Evolutionary conservation across 257 asterid genomes (phyloP).

Genomic region (Apocynum venetum): DNA sequence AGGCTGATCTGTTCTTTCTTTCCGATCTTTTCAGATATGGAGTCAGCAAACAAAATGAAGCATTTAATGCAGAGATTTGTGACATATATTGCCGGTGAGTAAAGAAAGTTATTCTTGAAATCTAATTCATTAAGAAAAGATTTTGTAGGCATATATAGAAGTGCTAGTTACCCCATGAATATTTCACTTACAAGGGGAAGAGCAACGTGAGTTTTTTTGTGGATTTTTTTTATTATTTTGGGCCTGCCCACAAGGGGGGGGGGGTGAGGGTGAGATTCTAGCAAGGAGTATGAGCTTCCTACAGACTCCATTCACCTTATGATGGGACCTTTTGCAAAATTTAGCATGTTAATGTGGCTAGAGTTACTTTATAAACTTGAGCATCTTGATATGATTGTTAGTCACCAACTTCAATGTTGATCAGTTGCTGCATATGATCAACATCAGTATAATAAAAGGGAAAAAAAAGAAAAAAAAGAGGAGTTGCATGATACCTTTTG

Average conservation of each 20-base stretch:
- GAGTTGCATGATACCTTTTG: constrained; percentile 5
- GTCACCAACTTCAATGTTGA: not conserved
- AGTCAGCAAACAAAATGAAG: constrained; percentile 80
- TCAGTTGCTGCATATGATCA: not conserved
- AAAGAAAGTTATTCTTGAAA: not conserved
- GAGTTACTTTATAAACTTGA: not conserved
- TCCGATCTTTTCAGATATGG: constrained; percentile 57
- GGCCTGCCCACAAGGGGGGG: not conserved
- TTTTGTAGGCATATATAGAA: not conserved
- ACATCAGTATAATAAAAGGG: not conserved
- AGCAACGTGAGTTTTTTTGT: too few species aligned
- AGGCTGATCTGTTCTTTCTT: constrained; percentile 1
- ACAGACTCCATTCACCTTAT: not conserved
- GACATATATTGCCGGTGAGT: constrained; percentile 86
- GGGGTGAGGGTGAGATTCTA: not conserved
- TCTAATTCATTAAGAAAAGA: not conserved
- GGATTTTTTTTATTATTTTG: not conserved
- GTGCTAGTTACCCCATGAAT: not conserved
- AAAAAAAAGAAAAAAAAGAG: not conserved
- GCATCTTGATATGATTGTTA: not conserved
- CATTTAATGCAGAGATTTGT: constrained; percentile 84
- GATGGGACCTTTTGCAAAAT: not conserved
- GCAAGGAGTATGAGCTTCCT: not conserved
- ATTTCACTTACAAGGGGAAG: not conserved
- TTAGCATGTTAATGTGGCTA: not conserved